A percentile compares a stretch with the other conserved stretches of the same genome.
These are phyloP conservation scores for Leccinum huronense DNA, from an alignment of 1,284 basidiomycete species.

Conservation along the genomic window DNA sequence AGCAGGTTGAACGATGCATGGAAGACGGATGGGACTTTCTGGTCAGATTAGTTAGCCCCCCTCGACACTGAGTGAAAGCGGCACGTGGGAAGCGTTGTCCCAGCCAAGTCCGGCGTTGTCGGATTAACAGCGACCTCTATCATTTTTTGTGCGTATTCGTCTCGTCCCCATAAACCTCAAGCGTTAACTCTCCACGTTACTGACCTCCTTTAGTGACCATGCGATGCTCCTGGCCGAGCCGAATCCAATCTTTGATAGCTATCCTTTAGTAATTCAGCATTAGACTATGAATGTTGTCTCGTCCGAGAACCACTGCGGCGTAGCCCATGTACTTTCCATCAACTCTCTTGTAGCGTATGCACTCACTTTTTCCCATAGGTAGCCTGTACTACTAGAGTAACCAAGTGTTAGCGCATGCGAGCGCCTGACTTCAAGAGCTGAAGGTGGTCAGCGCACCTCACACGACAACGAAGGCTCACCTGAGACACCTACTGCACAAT, in stretches of 20 bases:
- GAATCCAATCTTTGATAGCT: background rate
- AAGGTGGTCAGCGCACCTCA: no score
- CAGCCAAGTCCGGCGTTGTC: constrained; percentile 26
- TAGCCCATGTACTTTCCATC: background rate
- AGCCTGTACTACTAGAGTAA: no score
- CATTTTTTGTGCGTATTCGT: background rate
- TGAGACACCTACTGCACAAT: no score
- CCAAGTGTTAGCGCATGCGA: no score
- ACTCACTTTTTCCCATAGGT: background rate
- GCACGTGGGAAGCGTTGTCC: constrained; percentile 32
- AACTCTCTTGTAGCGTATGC: background rate
- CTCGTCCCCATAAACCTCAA: background rate
- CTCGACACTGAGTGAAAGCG: constrained; percentile 31
- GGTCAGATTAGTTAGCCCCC: constrained; percentile 37
- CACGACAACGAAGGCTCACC: no score
- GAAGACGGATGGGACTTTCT: constrained; percentile 60
- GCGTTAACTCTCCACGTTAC: background rate
- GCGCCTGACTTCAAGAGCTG: no score
- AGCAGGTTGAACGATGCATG: constrained; percentile 45
- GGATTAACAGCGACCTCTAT: constrained; percentile 15
- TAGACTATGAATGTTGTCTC: background rate
- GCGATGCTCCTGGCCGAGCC: background rate
- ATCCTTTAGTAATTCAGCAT: background rate
- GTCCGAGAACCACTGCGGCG: background rate
- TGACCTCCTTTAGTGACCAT: background rate